Conservation (phyloP, 257 asterid genomes). For the Capsicum rhomboideum region DNA sequence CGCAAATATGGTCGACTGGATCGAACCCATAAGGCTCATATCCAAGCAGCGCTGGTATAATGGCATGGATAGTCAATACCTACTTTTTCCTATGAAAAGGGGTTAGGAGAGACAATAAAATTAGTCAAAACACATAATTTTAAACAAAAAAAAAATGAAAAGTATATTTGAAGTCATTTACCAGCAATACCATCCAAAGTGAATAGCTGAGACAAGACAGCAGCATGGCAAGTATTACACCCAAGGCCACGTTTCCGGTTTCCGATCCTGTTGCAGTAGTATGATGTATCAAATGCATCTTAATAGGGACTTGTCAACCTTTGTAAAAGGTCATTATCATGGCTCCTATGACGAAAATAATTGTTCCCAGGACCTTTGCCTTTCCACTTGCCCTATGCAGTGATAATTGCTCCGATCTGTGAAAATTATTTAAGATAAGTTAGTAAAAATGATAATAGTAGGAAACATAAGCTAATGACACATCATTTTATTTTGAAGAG, state of each 20-base stretch:
- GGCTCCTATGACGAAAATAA: no score
- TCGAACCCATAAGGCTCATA: constrained; percentile 39
- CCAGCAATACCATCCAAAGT: constrained; percentile 5
- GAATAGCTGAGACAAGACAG: constrained; percentile 1
- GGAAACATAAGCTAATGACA: no score
- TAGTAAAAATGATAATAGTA: no score
- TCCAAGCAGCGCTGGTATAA: constrained; percentile 59
- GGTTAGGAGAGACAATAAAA: not conserved
- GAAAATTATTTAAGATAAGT: no score
- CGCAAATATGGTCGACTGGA: constrained; percentile 45
- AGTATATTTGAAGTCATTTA: not conserved
- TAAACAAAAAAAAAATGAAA: no score
- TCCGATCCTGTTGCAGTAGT: not conserved
- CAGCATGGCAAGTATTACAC: not conserved
- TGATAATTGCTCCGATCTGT: no score
- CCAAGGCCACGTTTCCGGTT: not conserved
- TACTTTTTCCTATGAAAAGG: constrained; percentile 32
- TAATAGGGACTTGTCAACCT: not conserved
- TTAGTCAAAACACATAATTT: no score
- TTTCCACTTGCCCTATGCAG: no score
- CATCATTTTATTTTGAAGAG: no score
- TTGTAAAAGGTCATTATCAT: no score
- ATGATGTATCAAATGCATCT: not conserved
- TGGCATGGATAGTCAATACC: constrained; percentile 47
- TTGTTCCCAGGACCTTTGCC: no score